Evolutionary conservation across 2,329 filamentous ascomycete species (phyloP).

Genomic region (Monosporascus sp.): DNA sequence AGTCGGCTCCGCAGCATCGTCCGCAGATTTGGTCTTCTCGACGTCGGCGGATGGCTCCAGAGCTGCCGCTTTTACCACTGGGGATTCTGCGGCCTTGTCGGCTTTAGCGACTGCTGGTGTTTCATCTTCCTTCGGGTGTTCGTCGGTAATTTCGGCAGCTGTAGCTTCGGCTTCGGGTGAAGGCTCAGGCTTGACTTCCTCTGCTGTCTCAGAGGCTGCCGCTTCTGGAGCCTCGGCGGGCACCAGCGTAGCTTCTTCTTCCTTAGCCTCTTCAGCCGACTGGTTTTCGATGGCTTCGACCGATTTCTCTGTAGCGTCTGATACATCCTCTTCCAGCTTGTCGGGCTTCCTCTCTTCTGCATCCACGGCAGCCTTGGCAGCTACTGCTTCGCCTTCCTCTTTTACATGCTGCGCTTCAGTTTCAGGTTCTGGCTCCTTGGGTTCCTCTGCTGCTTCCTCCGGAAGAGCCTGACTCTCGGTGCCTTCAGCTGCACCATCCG

Average conservation of each 20-base stretch:
- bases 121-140: background rate
- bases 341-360: constrained; percentile 4
- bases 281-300: background rate
- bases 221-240: background rate
- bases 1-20: background rate
- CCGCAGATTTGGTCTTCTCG: background rate
- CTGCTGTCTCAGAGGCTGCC: background rate
- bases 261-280: background rate
- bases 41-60: background rate
- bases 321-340: constrained; percentile 1
- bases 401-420: background rate
- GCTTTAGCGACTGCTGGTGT: background rate
- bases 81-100: background rate
- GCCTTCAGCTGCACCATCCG: constrained; percentile 1
- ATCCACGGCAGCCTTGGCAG: background rate
- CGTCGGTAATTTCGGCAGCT: background rate
- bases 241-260: background rate
- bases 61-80: background rate
- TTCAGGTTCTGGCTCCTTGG: background rate
- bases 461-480: background rate
- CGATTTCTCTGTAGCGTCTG: background rate
- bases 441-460: background rate
- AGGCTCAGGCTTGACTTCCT: background rate
- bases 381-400: background rate
- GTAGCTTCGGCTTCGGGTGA: background rate